Evolutionary conservation across 2,329 filamentous ascomycete genomes (phyloP).

Genomic region (Annulohypoxylon truncatum): DNA sequence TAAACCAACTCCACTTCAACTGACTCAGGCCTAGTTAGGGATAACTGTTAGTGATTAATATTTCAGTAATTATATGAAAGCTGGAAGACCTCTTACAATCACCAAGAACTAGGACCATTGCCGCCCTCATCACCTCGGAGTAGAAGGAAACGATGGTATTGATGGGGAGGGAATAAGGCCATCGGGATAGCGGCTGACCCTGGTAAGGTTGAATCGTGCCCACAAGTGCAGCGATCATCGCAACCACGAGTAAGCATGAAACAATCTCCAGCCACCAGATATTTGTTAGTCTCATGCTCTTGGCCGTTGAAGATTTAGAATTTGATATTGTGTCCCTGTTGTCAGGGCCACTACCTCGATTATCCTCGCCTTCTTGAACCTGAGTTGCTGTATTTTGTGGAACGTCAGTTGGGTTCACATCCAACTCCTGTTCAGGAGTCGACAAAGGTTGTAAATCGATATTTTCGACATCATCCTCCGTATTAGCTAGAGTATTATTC

Average conservation of each 20-base stretch:
- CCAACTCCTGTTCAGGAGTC: background rate
- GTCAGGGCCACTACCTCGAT: background rate
- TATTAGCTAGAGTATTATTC: background rate
- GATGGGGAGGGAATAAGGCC: slow-evolving; percentile 21
- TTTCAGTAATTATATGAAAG: background rate
- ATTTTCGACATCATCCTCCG: background rate
- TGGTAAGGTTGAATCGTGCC: slow-evolving; percentile 20
- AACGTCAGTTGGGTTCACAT: background rate
- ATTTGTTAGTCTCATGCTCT: background rate
- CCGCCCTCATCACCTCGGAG: slow-evolving; percentile 24
- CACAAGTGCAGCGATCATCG: slow-evolving; percentile 17
- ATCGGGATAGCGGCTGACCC: slow-evolving; percentile 8
- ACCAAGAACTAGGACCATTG: slow-evolving; percentile 19
- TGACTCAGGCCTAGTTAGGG: slow-evolving; percentile 18
- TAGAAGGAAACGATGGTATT: slow-evolving; percentile 22
- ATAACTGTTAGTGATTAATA: background rate
- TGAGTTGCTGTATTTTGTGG: background rate
- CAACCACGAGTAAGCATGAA: slow-evolving; percentile 15
- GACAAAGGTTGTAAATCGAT: background rate
- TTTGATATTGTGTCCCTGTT: background rate
- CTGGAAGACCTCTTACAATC: slow-evolving; percentile 7
- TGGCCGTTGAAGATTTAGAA: background rate
- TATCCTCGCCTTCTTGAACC: background rate
- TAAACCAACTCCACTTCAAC: slow-evolving; percentile 29
- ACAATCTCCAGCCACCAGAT: slow-evolving; percentile 26